phyloP scores from a whole-genome alignment of 768 basidiomycete genomes.

The Podaxis sp. region DNA sequence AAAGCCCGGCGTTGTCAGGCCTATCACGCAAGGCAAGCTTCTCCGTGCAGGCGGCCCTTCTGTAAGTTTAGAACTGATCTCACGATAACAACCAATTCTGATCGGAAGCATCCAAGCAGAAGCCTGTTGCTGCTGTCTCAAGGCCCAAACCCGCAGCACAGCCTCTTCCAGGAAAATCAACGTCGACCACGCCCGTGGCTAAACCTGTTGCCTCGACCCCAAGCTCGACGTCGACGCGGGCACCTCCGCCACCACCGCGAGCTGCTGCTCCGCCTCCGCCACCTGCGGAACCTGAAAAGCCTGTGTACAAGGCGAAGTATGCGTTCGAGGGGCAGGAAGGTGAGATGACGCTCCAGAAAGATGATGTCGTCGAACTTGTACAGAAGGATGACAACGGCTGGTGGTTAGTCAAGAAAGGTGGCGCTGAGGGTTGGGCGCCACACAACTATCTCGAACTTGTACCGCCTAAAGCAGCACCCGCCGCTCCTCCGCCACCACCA shows the following conservation, averaged over 20 bases:
- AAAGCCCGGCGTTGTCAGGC: conserved; percentile 83
- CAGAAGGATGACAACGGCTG: conserved; percentile 96
- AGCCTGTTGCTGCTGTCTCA: conserved; percentile 43
- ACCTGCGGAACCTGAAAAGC: conserved; percentile 62
- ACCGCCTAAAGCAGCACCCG: conserved; percentile 61
- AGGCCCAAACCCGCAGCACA: conserved; percentile 62
- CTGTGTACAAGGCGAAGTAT: conserved; percentile 85
- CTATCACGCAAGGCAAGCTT: conserved; percentile 83
- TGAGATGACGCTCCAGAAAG: conserved; percentile 87
- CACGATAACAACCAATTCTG: neutral
- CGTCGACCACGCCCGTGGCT: conserved; percentile 13
- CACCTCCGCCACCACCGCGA: conserved; percentile 39
- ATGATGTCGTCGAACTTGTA: conserved; percentile 87
- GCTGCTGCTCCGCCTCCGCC: conserved; percentile 49
- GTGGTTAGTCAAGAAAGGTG: conserved; percentile 92
- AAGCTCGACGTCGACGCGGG: conserved; percentile 23
- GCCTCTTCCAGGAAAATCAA: conserved; percentile 61
- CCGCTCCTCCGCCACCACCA: conserved; percentile 70
- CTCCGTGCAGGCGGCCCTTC: conserved; percentile 77
- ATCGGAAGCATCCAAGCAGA: conserved; percentile 29
- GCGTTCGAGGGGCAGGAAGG: conserved; percentile 92
- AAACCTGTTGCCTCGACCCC: conserved; percentile 31
- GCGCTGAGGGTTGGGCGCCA: conserved; percentile 91
- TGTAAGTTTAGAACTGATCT: conserved; percentile 34
- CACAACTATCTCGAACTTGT: conserved; percentile 88